These are phyloP conservation scores for Xylariaceae sp. DNA, from an alignment of 2,329 filamentous ascomycete genomes.

Conservation along the genomic window DNA sequence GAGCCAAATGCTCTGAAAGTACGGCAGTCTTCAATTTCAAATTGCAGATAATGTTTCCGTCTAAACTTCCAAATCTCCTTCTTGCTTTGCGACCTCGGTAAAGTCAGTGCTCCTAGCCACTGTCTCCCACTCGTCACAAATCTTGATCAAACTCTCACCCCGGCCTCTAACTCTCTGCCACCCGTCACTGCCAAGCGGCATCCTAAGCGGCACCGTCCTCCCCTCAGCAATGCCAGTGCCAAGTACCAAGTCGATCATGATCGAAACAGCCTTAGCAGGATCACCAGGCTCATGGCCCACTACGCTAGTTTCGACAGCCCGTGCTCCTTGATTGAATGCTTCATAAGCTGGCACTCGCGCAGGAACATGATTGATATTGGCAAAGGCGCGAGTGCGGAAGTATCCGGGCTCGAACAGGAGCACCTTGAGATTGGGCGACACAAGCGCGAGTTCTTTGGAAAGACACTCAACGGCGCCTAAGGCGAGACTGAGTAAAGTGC, in stretches of 20 bases:
- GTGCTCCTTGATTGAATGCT: constrained; percentile 30
- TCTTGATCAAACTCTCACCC: constrained; percentile 40
- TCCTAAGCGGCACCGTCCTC: constrained; percentile 40
- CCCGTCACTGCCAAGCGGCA: constrained; percentile 51
- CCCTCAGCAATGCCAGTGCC: constrained; percentile 41
- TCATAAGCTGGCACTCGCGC: constrained; percentile 26
- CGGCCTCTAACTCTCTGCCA: constrained; percentile 46
- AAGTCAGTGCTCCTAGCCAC: constrained; percentile 15
- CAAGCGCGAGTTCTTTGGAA: constrained; percentile 29
- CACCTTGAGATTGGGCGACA: constrained; percentile 32
- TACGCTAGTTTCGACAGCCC: constrained; percentile 26
- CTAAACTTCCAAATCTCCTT: no score
- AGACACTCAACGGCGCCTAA: constrained; percentile 30
- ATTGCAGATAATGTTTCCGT: no score
- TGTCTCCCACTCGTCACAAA: constrained; percentile 14
- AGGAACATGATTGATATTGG: constrained; percentile 30
- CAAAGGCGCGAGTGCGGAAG: constrained; percentile 40
- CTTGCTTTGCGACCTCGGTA: no score
- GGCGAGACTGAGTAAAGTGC: no score
- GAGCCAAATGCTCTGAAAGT: no score
- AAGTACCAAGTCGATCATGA: constrained; percentile 24
- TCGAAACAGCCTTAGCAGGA: constrained; percentile 20
- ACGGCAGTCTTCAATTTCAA: no score
- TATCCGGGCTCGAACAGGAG: constrained; percentile 40
- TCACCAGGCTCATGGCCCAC: constrained; percentile 26